Conservation (phyloP, 257 asterid genomes). For the Solanum neorickii region DNA sequence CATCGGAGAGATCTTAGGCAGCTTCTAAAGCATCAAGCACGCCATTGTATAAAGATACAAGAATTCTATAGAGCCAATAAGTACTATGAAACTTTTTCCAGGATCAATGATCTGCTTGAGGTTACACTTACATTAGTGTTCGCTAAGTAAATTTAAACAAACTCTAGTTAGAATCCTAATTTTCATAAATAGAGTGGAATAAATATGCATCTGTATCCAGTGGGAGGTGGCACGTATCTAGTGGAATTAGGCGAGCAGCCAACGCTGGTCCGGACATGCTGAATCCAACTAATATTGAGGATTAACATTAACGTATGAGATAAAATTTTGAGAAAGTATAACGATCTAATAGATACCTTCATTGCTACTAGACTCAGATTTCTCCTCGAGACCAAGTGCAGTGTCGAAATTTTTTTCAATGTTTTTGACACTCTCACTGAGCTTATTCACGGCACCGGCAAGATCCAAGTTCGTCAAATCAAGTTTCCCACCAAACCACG, state of each 20-base stretch:
- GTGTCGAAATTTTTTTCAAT: conserved; percentile 93
- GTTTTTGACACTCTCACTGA: conserved; percentile 92
- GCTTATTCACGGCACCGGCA: conserved; percentile 87
- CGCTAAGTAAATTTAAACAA: not conserved
- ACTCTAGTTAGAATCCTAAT: not conserved
- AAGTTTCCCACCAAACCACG: conserved; percentile 89
- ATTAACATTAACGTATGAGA: not conserved
- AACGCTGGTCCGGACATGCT: not conserved
- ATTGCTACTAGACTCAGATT: conserved; percentile 36
- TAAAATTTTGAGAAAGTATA: not conserved
- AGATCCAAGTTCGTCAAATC: conserved; percentile 81
- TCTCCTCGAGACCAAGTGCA: conserved; percentile 95
- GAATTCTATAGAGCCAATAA: not conserved
- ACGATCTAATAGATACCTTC: conserved; percentile 41
- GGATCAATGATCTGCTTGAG: not conserved
- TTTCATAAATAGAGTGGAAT: not conserved
- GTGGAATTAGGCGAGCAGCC: not conserved
- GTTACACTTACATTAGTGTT: not conserved
- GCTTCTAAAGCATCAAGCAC: not conserved
- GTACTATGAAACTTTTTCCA: not conserved
- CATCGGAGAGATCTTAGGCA: not conserved
- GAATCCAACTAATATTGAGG: not conserved
- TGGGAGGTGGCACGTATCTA: not conserved
- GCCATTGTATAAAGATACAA: not conserved
- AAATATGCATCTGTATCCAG: not conserved